A percentile compares a stretch with the other conserved stretches of the same genome.
Conservation (phyloP, 805 yeast species). For the Ogataea trehaloabstinens region DNA sequence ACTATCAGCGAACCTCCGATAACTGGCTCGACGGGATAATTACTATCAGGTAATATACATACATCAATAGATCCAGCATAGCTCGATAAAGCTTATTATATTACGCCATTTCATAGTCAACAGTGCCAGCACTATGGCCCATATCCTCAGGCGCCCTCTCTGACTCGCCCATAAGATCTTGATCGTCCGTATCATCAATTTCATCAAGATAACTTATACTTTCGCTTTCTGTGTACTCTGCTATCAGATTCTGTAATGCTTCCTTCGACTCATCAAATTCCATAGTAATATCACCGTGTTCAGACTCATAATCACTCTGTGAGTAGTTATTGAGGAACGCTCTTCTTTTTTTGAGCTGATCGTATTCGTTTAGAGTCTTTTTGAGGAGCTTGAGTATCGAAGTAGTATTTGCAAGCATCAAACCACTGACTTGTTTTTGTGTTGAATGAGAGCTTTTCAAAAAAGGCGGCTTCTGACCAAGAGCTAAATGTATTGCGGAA, state of each 20-base stretch:
- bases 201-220: slow-evolving; percentile 46
- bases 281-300: slow-evolving; percentile 44
- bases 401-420: slow-evolving; percentile 81
- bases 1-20: too few relatives aligned
- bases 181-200: slow-evolving; percentile 35
- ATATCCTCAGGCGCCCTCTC: not conserved
- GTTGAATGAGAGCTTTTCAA: slow-evolving; percentile 30
- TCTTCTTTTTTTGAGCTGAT: slow-evolving; percentile 69
- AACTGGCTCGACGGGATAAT: too few relatives aligned
- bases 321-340: slow-evolving; percentile 84
- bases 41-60: too few relatives aligned
- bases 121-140: slow-evolving; percentile 1
- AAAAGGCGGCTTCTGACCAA: slow-evolving; percentile 71
- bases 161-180: slow-evolving; percentile 1
- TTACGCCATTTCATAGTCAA: slow-evolving; percentile 1
- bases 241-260: slow-evolving; percentile 41
- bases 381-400: slow-evolving; percentile 65
- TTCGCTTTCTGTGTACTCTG: slow-evolving; percentile 46
- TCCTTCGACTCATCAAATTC: slow-evolving; percentile 50
- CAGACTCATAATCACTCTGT: slow-evolving; percentile 43
- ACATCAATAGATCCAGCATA: too few relatives aligned
- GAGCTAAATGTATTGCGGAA: slow-evolving; percentile 72
- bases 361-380: slow-evolving; percentile 73
- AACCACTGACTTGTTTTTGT: slow-evolving; percentile 61
- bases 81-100: too few relatives aligned